Base-by-base conservation (phyloP, 257 asterid genomes). In the Linderniella brevidens region DNA sequence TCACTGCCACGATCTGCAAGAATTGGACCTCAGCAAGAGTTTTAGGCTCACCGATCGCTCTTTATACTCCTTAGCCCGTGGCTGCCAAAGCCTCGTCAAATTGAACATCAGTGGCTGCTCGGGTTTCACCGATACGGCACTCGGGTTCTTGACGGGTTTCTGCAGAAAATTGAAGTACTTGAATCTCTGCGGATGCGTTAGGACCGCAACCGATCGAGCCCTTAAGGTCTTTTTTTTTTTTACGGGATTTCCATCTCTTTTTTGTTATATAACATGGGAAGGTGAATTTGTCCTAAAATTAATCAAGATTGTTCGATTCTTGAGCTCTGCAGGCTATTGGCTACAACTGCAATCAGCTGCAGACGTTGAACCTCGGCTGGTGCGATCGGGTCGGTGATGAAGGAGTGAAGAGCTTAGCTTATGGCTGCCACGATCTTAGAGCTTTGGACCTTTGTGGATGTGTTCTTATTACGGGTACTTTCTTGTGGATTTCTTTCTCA, bases 351-450 rank as follows among this genome's bases (percentile, higher is more conserved):
- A 64, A 64, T 60, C 79, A 83, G 48, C 39, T 90, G 92, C 96
- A 77, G 70, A 58, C 68, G 3, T 49, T 90, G 63, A 90, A 70
- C 62, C 75, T 90, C 7, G 99, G 99, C 50, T 90, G 99, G 99
- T 90, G 99, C 4, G 99, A 90, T 17, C 72, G 69, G n/a, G 70
- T 90, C 37, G 61, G 93, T 11, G 99, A 90, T 61, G 84, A 72
- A 53, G 99, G 99, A 18, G 94, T 90, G 11, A 90, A 70, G 73
- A 85, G 96, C 59, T 73, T 90, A 46, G 99, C 99, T 17, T 77
- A 81, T 56, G 94, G 99, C 9, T 90, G 99, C 68, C 94, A 96
- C 41, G 81, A 85, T 64, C 78, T 90, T 52, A 61, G 72, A 65
- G 84, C 80, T 35, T 86, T 90, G 0, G 93, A 90, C 70, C 67